Evolutionary conservation across 257 asterid genomes (phyloP), one percentile per base, ranked within the genome.

Genomic region (Fraxinus excelsior): DNA sequence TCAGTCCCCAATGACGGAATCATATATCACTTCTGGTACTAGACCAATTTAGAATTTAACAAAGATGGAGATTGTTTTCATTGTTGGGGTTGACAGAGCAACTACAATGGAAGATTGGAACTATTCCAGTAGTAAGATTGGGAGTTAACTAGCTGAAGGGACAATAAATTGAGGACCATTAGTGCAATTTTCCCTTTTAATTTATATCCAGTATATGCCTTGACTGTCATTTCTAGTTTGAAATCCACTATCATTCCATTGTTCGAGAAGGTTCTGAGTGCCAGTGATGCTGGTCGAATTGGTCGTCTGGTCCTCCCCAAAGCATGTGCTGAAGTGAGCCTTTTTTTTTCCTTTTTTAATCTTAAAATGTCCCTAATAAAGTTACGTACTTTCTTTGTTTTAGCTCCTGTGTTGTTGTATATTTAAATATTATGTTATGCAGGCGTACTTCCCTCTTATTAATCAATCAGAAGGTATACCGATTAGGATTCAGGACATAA

Each of bases 221-320:
- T 96, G 78, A 93, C 89, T 60, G 64, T 42, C 46, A 29, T 60
- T 53, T 82, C 64, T 76, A 96, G 99, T 80, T 91, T 93, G 75
- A 93, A 96, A 80, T 87, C 97, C 66, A 82, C 89, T 21, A 85
- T 96, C 21, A 88, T 92, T 40, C 99, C 99, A 1, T 82, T 96
- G 86, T 96, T 96, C 70, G 99, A 96, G 91, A 96, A 96, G 90
- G 85, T 92, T 77, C 89, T 96, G 46, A 96, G 99, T 82, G 98
- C 99, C 34, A 96, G 99, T 86, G 99, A 96, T 83, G 99, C 99
- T 72, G 99, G 99, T 49, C 85, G 99, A 82, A 96, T 96, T 34
- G 99, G 99, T 70, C 97, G 99, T 49, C 86, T 96, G 75, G 98
- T 96, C 84, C 94, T 96, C 60, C 99, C 99, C 4, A 96, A 96